Conservation (phyloP, 768 basidiomycete genomes). For the Tylopilus rubrobrunneus region DNA sequence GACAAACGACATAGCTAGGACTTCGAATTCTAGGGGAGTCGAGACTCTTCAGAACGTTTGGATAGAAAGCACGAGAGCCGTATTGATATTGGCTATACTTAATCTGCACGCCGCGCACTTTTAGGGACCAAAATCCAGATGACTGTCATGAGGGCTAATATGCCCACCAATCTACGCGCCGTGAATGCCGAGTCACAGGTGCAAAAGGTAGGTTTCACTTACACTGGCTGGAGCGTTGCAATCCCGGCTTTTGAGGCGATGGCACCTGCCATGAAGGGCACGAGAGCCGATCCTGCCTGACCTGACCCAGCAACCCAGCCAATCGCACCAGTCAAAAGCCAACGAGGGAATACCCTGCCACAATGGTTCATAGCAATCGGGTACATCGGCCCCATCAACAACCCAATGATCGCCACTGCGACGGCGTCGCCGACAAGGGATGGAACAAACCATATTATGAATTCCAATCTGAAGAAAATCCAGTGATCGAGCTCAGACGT, state of each 20-base stretch:
- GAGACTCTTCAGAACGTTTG: not conserved
- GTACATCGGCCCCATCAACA: slow-evolving; percentile 74
- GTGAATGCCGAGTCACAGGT: not conserved
- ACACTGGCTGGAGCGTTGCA: not conserved
- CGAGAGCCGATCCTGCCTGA: slow-evolving; percentile 30
- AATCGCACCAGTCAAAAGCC: slow-evolving; percentile 36
- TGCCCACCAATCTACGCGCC: slow-evolving; percentile 25
- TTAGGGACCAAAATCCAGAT: slow-evolving; percentile 39
- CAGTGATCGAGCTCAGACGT: not conserved
- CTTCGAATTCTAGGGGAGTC: not conserved
- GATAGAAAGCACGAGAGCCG: not conserved
- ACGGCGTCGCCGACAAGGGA: slow-evolving; percentile 52
- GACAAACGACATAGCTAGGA: not conserved
- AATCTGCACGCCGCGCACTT: slow-evolving; percentile 7
- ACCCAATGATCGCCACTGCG: slow-evolving; percentile 40
- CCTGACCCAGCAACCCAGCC: slow-evolving; percentile 55
- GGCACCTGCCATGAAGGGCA: slow-evolving; percentile 50
- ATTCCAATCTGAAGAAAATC: slow-evolving; percentile 34
- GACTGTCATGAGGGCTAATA: slow-evolving; percentile 37
- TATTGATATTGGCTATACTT: not conserved
- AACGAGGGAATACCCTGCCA: slow-evolving; percentile 31
- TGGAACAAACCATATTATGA: slow-evolving; percentile 67
- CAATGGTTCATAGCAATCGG: slow-evolving; percentile 46
- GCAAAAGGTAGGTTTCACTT: not conserved
- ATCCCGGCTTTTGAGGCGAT: not conserved